These are phyloP conservation scores for Quercus suber DNA, from an alignment of 306 rosid species.

Conservation along the genomic window DNA sequence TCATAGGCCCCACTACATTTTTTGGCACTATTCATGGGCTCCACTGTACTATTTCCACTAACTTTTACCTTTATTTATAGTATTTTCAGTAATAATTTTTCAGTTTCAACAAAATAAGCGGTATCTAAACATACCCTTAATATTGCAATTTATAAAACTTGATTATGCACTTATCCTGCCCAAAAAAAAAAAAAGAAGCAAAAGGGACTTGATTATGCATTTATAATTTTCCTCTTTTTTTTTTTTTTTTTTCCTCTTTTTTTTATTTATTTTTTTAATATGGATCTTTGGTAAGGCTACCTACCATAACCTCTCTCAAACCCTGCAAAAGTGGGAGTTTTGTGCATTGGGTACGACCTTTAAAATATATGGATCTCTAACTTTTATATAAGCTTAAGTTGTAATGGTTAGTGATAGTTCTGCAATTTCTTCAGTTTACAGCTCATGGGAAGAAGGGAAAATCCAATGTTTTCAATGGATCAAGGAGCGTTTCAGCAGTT, in stretches of 20 bases:
- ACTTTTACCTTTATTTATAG: too few relatives aligned
- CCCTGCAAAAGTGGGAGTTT: too few relatives aligned
- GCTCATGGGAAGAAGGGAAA: slow-evolving; percentile 91
- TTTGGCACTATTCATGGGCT: too few relatives aligned
- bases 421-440: slow-evolving; percentile 60
- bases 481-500: slow-evolving; percentile 61
- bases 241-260: background rate
- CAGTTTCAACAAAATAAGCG: too few relatives aligned
- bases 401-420: slow-evolving; percentile 3
- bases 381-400: background rate
- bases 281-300: background rate
- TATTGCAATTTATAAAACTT: background rate
- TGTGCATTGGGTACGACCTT: too few relatives aligned
- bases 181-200: too few relatives aligned
- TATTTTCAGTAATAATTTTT: too few relatives aligned
- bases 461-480: slow-evolving; percentile 75
- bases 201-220: background rate
- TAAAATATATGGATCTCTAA: background rate
- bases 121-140: too few relatives aligned
- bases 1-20: too few relatives aligned
- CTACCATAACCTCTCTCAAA: too few relatives aligned
- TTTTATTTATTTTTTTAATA: too few relatives aligned
- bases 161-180: background rate
- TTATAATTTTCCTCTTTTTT: background rate
- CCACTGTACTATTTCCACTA: too few relatives aligned